phyloP scores from a whole-genome alignment of 2,329 filamentous ascomycete species.

The Bisporella sp. region DNA sequence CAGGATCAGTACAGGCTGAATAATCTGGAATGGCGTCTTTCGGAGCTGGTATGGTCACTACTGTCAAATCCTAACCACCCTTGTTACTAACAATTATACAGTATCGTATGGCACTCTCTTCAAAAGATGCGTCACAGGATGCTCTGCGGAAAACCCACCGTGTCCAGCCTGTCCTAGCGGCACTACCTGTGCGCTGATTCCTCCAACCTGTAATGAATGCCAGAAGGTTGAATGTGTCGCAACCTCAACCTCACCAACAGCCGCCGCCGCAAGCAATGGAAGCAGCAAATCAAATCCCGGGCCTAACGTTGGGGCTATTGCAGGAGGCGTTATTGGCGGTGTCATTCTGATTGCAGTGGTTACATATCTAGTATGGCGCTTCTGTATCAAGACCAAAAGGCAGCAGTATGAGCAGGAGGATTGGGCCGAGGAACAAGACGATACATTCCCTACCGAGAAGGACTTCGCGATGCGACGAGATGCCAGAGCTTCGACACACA shows the following conservation, averaged over 20 bases:
- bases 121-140: constrained; percentile 49
- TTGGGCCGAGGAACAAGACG: constrained; percentile 40
- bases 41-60: not conserved
- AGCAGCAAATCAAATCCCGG: constrained; percentile 35
- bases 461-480: constrained; percentile 47
- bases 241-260: constrained; percentile 18
- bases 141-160: constrained; percentile 41
- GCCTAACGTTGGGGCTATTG: constrained; percentile 77
- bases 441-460: constrained; percentile 46
- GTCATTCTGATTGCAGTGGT: constrained; percentile 66
- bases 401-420: constrained; percentile 55
- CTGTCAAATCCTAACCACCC: not conserved
- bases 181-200: constrained; percentile 52
- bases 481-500: constrained; percentile 71
- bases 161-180: constrained; percentile 52
- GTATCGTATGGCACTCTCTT: constrained; percentile 34
- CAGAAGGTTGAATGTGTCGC: constrained; percentile 48
- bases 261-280: constrained; percentile 8
- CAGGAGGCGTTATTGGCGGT: constrained; percentile 84
- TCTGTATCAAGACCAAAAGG: constrained; percentile 75
- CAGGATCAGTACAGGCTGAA: too few relatives aligned
- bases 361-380: constrained; percentile 80
- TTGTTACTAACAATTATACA: constrained; percentile 4
- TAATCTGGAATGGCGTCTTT: not conserved
- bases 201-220: constrained; percentile 53